Conservation (phyloP, 441 rosid genomes). For the Pelargonium fulgidum region DNA sequence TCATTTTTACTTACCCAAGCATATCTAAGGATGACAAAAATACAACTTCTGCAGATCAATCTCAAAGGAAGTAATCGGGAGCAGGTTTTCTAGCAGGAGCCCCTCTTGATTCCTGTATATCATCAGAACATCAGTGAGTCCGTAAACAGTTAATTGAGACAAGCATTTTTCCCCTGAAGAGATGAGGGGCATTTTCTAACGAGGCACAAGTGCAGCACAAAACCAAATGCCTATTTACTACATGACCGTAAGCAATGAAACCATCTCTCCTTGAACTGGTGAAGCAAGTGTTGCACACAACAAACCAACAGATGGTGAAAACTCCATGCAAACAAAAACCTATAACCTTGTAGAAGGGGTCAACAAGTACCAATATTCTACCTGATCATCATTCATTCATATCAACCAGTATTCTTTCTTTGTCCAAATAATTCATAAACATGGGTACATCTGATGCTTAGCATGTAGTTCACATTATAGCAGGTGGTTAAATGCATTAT, state of each 20-base stretch:
- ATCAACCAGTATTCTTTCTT: background rate
- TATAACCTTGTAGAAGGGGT: background rate
- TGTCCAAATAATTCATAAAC: background rate
- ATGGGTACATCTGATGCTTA: background rate
- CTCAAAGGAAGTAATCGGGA: constrained; percentile 83
- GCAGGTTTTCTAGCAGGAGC: constrained; percentile 69
- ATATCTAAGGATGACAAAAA: constrained; percentile 6
- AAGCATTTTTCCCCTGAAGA: background rate
- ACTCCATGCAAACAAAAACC: background rate
- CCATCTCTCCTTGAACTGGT: background rate
- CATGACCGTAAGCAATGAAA: background rate
- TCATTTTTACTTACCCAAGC: constrained; percentile 14
- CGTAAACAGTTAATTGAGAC: too few species aligned
- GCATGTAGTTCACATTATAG: background rate
- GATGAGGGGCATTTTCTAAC: background rate
- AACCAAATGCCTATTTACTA: background rate
- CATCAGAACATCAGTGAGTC: background rate
- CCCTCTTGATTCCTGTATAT: constrained; percentile 77
- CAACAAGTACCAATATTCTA: background rate
- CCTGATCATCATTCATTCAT: background rate
- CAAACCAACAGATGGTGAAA: background rate
- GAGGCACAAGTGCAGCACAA: background rate
- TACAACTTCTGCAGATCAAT: constrained; percentile 4
- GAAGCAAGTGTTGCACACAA: background rate
- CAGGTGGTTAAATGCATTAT: background rate